Percentiles rank a stretch among this genome's conserved stretches.
Evolutionary conservation across 2,329 filamentous ascomycete species (phyloP).

Genomic region (Pseudogymnoascus sp.): DNA sequence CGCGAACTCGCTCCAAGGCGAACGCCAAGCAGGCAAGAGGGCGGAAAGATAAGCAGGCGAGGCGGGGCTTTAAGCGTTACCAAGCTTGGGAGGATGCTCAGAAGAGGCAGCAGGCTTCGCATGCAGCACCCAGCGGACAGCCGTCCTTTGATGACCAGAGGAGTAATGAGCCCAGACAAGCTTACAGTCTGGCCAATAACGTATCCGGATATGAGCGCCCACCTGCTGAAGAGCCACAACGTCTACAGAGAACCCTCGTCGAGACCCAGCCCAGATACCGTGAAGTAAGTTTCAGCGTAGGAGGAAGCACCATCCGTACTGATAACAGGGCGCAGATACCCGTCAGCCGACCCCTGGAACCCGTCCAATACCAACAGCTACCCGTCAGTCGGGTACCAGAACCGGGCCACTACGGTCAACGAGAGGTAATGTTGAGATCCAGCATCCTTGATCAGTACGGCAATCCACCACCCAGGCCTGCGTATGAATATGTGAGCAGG

Average conservation of each 20-base stretch:
- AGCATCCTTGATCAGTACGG: not conserved
- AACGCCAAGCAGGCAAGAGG: constrained; percentile 11
- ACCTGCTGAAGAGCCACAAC: not conserved
- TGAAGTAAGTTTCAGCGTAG: not conserved
- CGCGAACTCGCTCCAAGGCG: constrained; percentile 17
- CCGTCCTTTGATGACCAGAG: not conserved
- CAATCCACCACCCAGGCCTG: not conserved
- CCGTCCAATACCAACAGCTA: not conserved
- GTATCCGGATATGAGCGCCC: not conserved
- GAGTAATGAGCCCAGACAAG: not conserved
- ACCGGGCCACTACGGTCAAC: not conserved
- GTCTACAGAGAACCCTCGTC: not conserved
- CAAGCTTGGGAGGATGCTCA: constrained; percentile 29
- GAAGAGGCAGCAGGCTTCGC: constrained; percentile 17
- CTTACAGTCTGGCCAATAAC: not conserved
- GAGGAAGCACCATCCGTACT: not conserved
- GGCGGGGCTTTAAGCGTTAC: constrained; percentile 27
- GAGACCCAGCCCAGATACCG: not conserved
- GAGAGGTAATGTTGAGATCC: not conserved
- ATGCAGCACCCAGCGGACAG: not conserved
- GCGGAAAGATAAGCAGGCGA: constrained; percentile 18
- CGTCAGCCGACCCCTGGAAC: not conserved
- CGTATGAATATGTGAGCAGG: not conserved
- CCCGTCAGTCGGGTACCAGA: not conserved
- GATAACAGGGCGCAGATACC: not conserved